Percentiles rank a stretch among this genome's conserved stretches.
Conservation (phyloP, 2,329 filamentous ascomycete genomes). For the Alternaria arbusti region DNA sequence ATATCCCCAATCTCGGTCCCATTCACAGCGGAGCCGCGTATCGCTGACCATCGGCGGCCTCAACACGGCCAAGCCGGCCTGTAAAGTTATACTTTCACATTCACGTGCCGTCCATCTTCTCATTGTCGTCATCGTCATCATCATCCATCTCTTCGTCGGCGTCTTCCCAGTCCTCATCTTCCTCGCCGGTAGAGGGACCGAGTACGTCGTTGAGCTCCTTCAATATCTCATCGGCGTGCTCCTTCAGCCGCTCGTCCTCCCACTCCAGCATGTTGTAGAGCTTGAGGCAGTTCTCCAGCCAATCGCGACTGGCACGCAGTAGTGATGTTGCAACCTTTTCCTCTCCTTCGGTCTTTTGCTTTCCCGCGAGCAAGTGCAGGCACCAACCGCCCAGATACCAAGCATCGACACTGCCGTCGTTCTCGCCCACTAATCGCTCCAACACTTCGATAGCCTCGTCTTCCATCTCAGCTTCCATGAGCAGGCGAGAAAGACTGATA, state of each 20-base stretch:
- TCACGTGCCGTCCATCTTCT: conserved; percentile 50
- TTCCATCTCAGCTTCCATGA: conserved; percentile 91
- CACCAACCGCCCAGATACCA: conserved; percentile 99
- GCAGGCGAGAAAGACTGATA: conserved; percentile 80
- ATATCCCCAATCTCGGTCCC: neutral
- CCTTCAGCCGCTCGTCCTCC: conserved; percentile 78
- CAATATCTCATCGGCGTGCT: conserved; percentile 76
- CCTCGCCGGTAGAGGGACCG: conserved; percentile 51
- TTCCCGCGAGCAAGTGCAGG: conserved; percentile 78
- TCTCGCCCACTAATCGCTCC: conserved; percentile 82
- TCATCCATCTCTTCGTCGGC: conserved; percentile 48
- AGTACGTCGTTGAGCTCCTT: conserved; percentile 53
- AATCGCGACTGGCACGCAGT: conserved; percentile 78
- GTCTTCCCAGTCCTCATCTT: conserved; percentile 51
- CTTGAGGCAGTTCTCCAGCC: conserved; percentile 80
- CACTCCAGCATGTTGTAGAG: conserved; percentile 83
- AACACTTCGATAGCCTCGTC: conserved; percentile 84
- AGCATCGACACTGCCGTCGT: conserved; percentile 92
- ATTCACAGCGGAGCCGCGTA: neutral
- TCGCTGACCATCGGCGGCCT: neutral
- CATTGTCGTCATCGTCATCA: conserved; percentile 29
- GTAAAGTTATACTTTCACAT: neutral
- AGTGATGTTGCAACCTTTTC: conserved; percentile 62
- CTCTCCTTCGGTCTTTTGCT: conserved; percentile 62
- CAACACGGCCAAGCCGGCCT: neutral